Conservation (phyloP, 129 eudicot species). For the Flaveria robusta region DNA sequence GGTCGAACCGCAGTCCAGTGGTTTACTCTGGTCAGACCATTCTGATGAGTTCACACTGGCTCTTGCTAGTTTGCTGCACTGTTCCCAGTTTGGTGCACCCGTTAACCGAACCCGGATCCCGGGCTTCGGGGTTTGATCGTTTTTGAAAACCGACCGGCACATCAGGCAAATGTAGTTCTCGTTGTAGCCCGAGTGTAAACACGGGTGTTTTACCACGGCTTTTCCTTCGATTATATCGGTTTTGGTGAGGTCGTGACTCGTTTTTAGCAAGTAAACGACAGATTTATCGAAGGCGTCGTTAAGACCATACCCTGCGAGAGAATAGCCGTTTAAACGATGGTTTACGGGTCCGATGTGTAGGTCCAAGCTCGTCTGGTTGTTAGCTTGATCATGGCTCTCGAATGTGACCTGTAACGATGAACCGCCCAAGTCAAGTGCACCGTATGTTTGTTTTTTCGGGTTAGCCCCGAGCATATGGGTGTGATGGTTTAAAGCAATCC, state of each 20-base stretch:
- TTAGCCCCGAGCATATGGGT: constrained; percentile 67
- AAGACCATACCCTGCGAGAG: constrained; percentile 88
- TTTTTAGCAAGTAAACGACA: constrained; percentile 70
- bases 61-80: constrained; percentile 72
- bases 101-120: constrained; percentile 54
- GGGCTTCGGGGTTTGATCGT: constrained; percentile 44
- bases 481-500: constrained; percentile 95
- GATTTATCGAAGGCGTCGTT: constrained; percentile 97
- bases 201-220: constrained; percentile 69
- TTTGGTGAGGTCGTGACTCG: constrained; percentile 38
- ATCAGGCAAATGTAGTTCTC: constrained; percentile 64
- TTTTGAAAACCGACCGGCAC: constrained; percentile 55
- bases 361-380: constrained; percentile 64
- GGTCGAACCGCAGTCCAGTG: constrained; percentile 65
- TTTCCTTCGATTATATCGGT: constrained; percentile 57
- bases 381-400: constrained; percentile 54
- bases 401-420: constrained; percentile 95
- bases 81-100: constrained; percentile 90
- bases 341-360: constrained; percentile 80
- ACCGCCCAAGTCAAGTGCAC: constrained; percentile 98
- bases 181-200: constrained; percentile 79
- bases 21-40: constrained; percentile 67
- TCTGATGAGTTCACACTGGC: constrained; percentile 76
- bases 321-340: constrained; percentile 87
- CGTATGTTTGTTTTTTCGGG: constrained; percentile 70